A percentile compares a stretch with the other conserved stretches of the same genome.
These are phyloP conservation scores for Adenanthera pavonina DNA, from an alignment of 306 rosid genomes.

Conservation along the genomic window DNA sequence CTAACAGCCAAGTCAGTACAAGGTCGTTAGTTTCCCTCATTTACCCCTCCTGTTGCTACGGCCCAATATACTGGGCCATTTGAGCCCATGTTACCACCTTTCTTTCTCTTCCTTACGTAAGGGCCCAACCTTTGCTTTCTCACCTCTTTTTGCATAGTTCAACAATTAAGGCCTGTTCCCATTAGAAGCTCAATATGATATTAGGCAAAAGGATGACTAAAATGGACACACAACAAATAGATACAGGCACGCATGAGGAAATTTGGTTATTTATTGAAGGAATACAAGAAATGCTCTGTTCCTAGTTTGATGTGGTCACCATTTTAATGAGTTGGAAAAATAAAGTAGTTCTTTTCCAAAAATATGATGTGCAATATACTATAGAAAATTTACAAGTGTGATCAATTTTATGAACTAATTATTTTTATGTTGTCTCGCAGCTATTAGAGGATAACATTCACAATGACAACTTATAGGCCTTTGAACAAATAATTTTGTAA, in stretches of 20 bases:
- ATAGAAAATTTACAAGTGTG: slow-evolving; percentile 11
- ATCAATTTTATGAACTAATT: neutral
- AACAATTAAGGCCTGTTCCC: neutral
- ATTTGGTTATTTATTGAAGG: slow-evolving; percentile 14
- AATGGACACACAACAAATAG: slow-evolving; percentile 11
- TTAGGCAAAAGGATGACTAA: slow-evolving; percentile 13
- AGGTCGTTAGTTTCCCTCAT: neutral
- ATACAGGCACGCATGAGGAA: neutral
- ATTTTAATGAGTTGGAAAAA: neutral
- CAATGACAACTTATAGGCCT: slow-evolving; percentile 21
- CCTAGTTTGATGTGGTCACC: neutral
- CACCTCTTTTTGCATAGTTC: neutral
- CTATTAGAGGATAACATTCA: slow-evolving; percentile 23
- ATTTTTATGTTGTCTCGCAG: slow-evolving; percentile 6
- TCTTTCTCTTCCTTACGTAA: neutral
- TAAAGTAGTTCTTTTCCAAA: slow-evolving; percentile 9
- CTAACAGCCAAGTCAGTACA: neutral
- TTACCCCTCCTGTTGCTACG: neutral
- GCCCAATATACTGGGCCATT: neutral
- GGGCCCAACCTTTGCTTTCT: neutral
- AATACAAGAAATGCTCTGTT: slow-evolving; percentile 14
- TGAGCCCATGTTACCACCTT: neutral
- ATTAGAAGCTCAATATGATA: neutral
- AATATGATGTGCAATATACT: neutral
- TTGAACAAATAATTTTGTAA: slow-evolving; percentile 27